A percentile compares a stretch with the other conserved stretches of the same genome.
Evolutionary conservation across 2,329 filamentous ascomycete species (phyloP).

Genomic region (Fusarium sp.): DNA sequence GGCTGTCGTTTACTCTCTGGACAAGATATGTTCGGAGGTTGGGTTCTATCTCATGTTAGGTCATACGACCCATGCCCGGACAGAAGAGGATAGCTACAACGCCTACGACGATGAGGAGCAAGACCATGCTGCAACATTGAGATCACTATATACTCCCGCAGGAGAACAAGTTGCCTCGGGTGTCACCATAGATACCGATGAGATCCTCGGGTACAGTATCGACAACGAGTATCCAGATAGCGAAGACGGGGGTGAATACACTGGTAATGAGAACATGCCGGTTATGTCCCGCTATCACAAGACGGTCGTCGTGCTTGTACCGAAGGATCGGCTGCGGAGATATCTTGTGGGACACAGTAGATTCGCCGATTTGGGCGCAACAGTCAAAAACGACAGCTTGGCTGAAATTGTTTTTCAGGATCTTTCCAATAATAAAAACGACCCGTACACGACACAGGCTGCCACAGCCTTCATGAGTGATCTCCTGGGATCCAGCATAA

Average conservation of each 20-base stretch:
- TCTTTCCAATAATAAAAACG: neutral
- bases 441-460: neutral
- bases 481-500: neutral
- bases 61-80: slow-evolving; percentile 4
- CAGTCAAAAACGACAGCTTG: neutral
- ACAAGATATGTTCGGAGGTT: slow-evolving; percentile 9
- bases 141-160: neutral
- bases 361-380: neutral
- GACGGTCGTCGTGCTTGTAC: slow-evolving; percentile 13
- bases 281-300: slow-evolving; percentile 7
- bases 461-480: neutral
- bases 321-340: neutral
- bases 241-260: slow-evolving; percentile 4
- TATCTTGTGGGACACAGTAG: neutral
- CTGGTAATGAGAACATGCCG: slow-evolving; percentile 5
- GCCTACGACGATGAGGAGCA: neutral
- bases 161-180: neutral
- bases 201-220: slow-evolving; percentile 9
- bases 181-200: neutral
- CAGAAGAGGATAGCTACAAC: neutral
- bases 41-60: slow-evolving; percentile 26
- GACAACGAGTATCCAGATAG: neutral
- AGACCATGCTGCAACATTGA: neutral
- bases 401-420: slow-evolving; percentile 10
- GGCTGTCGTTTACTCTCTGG: slow-evolving; percentile 1